Conservation (phyloP, 2,329 filamentous ascomycete genomes). For the Keithomyces neogunnii region DNA sequence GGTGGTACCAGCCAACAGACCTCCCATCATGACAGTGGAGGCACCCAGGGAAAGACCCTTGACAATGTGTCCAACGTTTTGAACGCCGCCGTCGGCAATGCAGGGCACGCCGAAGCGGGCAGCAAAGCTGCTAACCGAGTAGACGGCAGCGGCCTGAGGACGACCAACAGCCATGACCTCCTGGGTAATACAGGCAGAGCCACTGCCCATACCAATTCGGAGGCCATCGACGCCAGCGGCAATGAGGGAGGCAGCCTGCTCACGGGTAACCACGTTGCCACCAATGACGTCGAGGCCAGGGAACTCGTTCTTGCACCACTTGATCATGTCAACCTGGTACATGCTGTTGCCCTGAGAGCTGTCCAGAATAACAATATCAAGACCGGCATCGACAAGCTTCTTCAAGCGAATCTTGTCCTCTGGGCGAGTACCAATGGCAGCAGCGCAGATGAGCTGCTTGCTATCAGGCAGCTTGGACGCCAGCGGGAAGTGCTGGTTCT, state of each 20-base stretch:
- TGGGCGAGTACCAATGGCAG: slow-evolving; percentile 88
- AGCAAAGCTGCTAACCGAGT: slow-evolving; percentile 82
- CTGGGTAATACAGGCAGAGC: slow-evolving; percentile 96
- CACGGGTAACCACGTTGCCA: slow-evolving; percentile 95
- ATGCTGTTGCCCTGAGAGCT: slow-evolving; percentile 97
- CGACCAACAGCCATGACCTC: slow-evolving; percentile 99
- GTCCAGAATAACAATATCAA: slow-evolving; percentile 93
- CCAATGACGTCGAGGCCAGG: slow-evolving; percentile 88
- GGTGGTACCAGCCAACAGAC: slow-evolving; percentile 90
- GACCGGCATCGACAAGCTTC: slow-evolving; percentile 85
- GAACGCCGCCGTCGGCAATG: slow-evolving; percentile 95
- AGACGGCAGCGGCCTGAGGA: slow-evolving; percentile 89
- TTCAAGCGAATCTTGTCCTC: slow-evolving; percentile 83
- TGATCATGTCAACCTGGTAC: slow-evolving; percentile 98
- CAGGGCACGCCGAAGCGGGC: slow-evolving; percentile 92
- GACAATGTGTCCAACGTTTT: slow-evolving; percentile 98
- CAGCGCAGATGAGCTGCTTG: slow-evolving; percentile 94
- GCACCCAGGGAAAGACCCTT: slow-evolving; percentile 94
- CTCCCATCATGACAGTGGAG: slow-evolving; percentile 98
- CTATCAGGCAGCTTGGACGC: slow-evolving; percentile 94
- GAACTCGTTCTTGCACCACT: slow-evolving; percentile 84
- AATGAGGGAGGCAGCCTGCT: slow-evolving; percentile 88
- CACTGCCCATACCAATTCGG: slow-evolving; percentile 97
- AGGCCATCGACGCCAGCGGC: slow-evolving; percentile 92
- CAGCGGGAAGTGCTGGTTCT: slow-evolving; percentile 95